Evolutionary conservation across 345 rosid species (phyloP), one percentile per base, ranked within the genome.

Genomic region (Clarkia xantiana): DNA sequence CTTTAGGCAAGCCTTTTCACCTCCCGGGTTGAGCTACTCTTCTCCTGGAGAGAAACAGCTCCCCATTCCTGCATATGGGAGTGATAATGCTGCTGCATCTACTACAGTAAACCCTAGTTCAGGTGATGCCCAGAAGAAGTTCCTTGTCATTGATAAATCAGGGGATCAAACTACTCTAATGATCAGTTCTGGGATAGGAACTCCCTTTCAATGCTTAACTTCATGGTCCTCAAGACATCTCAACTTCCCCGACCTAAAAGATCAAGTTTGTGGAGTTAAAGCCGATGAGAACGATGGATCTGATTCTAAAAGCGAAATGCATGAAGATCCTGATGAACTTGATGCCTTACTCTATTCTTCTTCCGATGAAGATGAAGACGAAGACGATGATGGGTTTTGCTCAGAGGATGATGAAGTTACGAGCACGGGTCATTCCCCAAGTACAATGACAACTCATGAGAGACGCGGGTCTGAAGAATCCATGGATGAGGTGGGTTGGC

Each of bases 291-390:
- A 52, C 44, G 34, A 55, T 25, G 55, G 19, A 22, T 41, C 55
- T 53, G 77, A 50, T 36, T 72, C 70, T 59, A 79, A 67, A 41
- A 71, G 74, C 16, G 96, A 91, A 64, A 76, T 81, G 94, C 96
- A 76, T 44, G 96, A 91, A 66, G 95, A 91, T 78, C 84, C 95
- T 12, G 98, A 86, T 22, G 98, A 91, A 73, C 61, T 91, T 50
- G 80, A 91, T 63, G 98, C 98, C 7, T 66, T 91, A 14, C 84
- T 91, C 43, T 87, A 84, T 67, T 91, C 98, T 0, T 29, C 36
- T 29, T 3, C 4, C 7, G 94, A 84, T 63, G 90, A 74, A 8
- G 77, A 82, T 0, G 94, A 82, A 58, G 86, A 66, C 42, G 72
- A 80, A 45, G 51, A 47, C 53, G 61, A 73, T 64, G n/a, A n/a